Evolutionary conservation across 192 early-diverging fungal genomes (phyloP).

Genomic region (Funneliformis mosseae): DNA sequence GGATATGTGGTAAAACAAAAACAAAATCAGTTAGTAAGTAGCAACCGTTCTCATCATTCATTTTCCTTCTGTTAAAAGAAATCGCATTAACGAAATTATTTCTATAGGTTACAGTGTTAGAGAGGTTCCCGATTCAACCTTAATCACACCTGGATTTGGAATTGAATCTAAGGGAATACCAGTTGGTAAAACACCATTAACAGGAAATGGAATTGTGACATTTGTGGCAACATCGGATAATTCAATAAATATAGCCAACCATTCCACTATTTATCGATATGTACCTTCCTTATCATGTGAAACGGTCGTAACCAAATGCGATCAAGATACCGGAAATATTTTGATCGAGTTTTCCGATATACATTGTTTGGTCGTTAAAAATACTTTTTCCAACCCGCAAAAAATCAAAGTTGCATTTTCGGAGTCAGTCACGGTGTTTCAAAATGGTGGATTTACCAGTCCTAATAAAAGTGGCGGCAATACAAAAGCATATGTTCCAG

Average conservation of each 20-base stretch:
- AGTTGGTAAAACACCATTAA: background rate
- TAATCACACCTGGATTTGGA: background rate
- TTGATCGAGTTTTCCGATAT: background rate
- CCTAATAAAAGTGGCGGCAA: background rate
- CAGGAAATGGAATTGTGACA: background rate
- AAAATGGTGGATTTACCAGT: slow-evolving; percentile 7
- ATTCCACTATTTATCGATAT: background rate
- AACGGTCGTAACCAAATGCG: background rate
- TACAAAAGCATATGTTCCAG: background rate
- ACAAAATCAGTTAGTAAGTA: background rate
- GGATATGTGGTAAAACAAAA: background rate
- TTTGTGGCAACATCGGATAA: too few species aligned
- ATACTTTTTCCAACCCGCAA: background rate
- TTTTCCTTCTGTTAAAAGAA: background rate
- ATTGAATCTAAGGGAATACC: background rate
- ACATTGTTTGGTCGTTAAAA: background rate
- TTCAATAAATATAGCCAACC: background rate
- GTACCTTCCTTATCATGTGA: background rate
- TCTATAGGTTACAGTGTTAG: background rate
- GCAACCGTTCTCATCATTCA: background rate
- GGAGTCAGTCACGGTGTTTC: background rate
- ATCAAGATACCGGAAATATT: background rate
- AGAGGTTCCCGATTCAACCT: background rate
- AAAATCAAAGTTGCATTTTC: background rate
- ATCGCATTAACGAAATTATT: background rate